Percentiles rank a stretch among this genome's conserved stretches.
Evolutionary conservation across 257 asterid species (phyloP).

Genomic region (Nicotiana undulata): DNA sequence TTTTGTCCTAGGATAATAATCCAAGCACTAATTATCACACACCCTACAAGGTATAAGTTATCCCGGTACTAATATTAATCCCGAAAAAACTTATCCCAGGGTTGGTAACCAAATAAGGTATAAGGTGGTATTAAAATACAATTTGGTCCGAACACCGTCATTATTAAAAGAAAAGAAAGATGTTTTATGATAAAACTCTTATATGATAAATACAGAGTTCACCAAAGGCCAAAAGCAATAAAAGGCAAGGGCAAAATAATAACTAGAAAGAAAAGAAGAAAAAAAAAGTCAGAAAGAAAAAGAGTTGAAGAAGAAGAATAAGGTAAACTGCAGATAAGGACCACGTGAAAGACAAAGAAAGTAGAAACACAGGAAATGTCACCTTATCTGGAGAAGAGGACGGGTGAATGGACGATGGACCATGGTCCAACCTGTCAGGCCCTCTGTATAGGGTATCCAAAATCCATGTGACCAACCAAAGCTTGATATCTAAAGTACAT

Average conservation of each 20-base stretch:
- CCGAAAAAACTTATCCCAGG: too few relatives aligned
- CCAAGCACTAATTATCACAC: too few relatives aligned
- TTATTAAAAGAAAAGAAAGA: not conserved
- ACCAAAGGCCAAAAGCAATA: not conserved
- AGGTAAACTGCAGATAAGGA: not conserved
- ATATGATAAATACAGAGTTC: not conserved
- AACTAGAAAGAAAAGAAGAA: not conserved
- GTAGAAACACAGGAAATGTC: slow-evolving; percentile 22
- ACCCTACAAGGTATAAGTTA: too few relatives aligned
- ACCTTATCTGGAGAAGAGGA: slow-evolving; percentile 33
- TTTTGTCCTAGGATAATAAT: too few relatives aligned
- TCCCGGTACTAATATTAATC: too few relatives aligned
- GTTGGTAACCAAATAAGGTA: too few relatives aligned
- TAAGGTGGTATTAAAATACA: too few relatives aligned
- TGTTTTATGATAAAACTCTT: not conserved
- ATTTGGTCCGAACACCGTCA: not conserved
- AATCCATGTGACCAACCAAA: slow-evolving; percentile 31
- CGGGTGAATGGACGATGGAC: slow-evolving; percentile 19
- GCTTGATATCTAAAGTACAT: slow-evolving; percentile 17
- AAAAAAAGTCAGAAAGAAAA: not conserved
- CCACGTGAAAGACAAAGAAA: slow-evolving; percentile 7
- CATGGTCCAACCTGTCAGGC: slow-evolving; percentile 41
- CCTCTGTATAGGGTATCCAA: slow-evolving; percentile 18
- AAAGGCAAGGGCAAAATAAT: not conserved
- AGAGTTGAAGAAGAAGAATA: not conserved